A percentile compares a stretch with the other conserved stretches of the same genome.
Conservation (phyloP, 495 filamentous ascomycete genomes). For the Annulohypoxylon bovei region DNA sequence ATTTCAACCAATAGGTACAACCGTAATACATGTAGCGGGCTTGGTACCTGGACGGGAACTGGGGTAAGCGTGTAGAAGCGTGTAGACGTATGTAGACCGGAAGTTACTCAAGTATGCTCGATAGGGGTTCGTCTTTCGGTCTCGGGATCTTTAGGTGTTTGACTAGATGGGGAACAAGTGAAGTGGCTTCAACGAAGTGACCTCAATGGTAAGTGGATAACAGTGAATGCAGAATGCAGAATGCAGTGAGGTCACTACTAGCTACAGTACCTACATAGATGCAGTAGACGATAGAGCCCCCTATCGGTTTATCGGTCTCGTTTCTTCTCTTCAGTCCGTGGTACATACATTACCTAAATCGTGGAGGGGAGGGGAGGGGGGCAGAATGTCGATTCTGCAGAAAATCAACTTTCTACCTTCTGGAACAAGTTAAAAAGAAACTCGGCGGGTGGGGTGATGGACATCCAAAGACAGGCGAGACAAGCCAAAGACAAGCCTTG, state of each 20-base stretch:
- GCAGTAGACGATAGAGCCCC: not conserved
- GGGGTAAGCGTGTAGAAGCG: constrained; percentile 9
- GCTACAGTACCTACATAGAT: not conserved
- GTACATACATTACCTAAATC: not conserved
- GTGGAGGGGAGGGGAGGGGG: constrained; percentile 10
- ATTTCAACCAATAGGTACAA: constrained; percentile 9
- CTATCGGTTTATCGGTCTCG: not conserved
- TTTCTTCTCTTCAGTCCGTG: constrained; percentile 18
- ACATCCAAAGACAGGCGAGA: not conserved
- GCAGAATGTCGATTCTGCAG: constrained; percentile 28
- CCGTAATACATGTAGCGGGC: constrained; percentile 8
- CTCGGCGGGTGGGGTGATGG: constrained; percentile 31
- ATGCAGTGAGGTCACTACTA: not conserved
- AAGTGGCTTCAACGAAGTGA: no score
- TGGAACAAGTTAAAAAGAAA: constrained; percentile 41
- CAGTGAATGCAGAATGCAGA: not conserved
- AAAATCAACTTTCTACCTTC: constrained; percentile 33
- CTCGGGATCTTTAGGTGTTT: constrained; percentile 21
- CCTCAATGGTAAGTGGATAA: not conserved
- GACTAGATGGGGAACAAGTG: no score
- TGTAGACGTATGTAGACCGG: not conserved
- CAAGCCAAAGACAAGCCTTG: constrained; percentile 12
- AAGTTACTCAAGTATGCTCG: constrained; percentile 9
- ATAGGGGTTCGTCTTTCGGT: constrained; percentile 24
- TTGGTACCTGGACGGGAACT: constrained; percentile 25